Conservation (phyloP, 352 stramenopile genomes). For the Pythium apleroticum region DNA sequence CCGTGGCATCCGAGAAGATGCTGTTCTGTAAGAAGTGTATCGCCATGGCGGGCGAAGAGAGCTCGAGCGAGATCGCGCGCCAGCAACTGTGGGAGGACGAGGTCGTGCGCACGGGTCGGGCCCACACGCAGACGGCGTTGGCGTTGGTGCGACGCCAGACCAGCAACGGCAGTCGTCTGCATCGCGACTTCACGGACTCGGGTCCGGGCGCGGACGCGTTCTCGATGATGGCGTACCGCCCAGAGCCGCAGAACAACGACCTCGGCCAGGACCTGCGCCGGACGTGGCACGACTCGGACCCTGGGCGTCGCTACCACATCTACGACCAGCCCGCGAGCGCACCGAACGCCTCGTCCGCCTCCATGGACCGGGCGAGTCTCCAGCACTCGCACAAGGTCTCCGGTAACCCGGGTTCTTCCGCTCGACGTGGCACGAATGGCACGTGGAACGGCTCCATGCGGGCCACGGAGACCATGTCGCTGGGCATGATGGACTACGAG, state of each 20-base stretch:
- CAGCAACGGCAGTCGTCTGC: slow-evolving; percentile 19
- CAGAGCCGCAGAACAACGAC: not conserved
- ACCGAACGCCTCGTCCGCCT: not conserved
- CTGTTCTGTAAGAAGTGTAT: slow-evolving; percentile 73
- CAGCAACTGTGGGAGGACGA: slow-evolving; percentile 53
- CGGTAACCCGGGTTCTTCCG: not conserved
- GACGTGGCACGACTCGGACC: slow-evolving; percentile 24
- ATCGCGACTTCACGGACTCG: not conserved
- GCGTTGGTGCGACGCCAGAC: slow-evolving; percentile 18
- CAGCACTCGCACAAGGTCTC: not conserved
- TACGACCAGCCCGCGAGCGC: not conserved
- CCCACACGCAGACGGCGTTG: slow-evolving; percentile 24
- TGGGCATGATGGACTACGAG: slow-evolving; percentile 39
- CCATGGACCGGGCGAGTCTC: not conserved
- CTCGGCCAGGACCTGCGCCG: not conserved
- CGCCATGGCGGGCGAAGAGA: slow-evolving; percentile 48
- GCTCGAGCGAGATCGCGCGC: slow-evolving; percentile 54
- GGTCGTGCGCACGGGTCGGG: slow-evolving; percentile 24
- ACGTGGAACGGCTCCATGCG: slow-evolving; percentile 22
- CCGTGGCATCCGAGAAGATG: slow-evolving; percentile 44
- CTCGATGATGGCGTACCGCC: slow-evolving; percentile 3
- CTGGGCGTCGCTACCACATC: slow-evolving; percentile 13
- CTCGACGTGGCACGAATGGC: slow-evolving; percentile 21
- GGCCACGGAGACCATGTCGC: slow-evolving; percentile 49
- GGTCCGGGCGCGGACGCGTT: not conserved